Base-by-base conservation (phyloP, 2,329 filamentous ascomycete species). In the Lizonia empirigonia region DNA sequence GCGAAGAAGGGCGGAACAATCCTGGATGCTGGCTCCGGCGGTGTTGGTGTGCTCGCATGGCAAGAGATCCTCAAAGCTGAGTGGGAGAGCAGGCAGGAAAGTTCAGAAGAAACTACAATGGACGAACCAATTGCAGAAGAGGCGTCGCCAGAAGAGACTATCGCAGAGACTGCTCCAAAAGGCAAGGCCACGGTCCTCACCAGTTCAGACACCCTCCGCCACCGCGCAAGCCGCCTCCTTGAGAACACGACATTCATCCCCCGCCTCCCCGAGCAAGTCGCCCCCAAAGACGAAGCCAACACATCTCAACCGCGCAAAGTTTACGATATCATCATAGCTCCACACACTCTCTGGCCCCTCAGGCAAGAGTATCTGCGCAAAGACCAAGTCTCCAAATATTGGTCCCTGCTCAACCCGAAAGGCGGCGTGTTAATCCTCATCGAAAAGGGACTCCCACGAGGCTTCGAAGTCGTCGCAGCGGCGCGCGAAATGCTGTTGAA, bases 181-280 rank as follows among this genome's bases (percentile, higher is more conserved):
- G 89, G 90, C 1, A 91, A 88, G 69, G 88, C 89, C 45, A 92
- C 90, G 0, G 91, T 96, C 1, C 76, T 97, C 3, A 85, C 89
- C 2, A 91, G 86, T 0, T 89, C 90, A 0, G 84, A 91, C 55
- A 77, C 85, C 2, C 78, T 99, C 22, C 85, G 91, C 15, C 80
- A 89, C 48, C 87, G 91, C 24, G 80, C 91, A 19, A 90, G 91
- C 59, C 80, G 78, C 15, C 83, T 97, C 56, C 77, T 99, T 10
- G 82, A 95, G 29, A 88, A 97, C 69, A 97, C 94, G 0, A 95
- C 89, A 0, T 97, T 99, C 68, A 80, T 99, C 7, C 92, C 93
- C 7, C 86, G 92, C 4, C 77, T 97, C n/a, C 94, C 94, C 0
- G 91, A 97, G 65, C 91, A 93, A 58, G 74, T 91, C 20, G 87